Conservation (phyloP, 2,329 filamentous ascomycete genomes). For the Samsoniella hepiali region DNA sequence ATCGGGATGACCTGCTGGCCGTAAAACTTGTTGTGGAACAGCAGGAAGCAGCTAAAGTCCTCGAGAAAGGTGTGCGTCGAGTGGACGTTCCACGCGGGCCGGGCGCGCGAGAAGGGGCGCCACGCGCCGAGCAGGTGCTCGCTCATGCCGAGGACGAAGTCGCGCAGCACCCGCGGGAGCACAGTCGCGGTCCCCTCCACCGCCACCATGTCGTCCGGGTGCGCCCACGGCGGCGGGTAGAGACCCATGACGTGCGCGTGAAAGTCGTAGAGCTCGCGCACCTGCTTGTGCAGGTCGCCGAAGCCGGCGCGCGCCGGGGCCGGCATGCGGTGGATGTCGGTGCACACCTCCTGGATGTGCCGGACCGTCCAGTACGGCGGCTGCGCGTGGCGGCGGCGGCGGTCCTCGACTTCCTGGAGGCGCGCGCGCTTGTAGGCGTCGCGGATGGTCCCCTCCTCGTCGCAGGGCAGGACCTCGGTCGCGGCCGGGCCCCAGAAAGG, state of each 20-base stretch:
- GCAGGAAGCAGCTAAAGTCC: conserved; percentile 14
- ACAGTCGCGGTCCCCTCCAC: not conserved
- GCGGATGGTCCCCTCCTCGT: not conserved
- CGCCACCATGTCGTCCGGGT: not conserved
- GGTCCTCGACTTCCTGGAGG: not conserved
- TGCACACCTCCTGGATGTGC: conserved; percentile 8
- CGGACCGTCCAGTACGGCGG: not conserved
- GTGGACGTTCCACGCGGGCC: not conserved
- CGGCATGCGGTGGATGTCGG: conserved; percentile 8
- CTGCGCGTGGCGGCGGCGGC: not conserved
- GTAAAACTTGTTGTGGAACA: conserved; percentile 6
- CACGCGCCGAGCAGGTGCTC: not conserved
- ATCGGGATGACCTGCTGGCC: conserved; percentile 4
- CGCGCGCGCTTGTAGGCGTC: not conserved
- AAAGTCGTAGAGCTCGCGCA: conserved; percentile 11
- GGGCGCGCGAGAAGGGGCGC: conserved; percentile 2
- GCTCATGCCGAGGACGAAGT: conserved; percentile 11
- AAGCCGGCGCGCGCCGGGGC: not conserved
- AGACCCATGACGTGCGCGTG: not conserved
- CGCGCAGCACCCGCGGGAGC: conserved; percentile 5
- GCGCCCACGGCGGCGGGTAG: not conserved
- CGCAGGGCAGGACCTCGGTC: not conserved
- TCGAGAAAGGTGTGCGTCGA: conserved; percentile 1
- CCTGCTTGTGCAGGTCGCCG: conserved; percentile 15
- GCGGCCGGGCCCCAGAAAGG: not conserved